phyloP scores from a whole-genome alignment of 257 asterid species.

The Orobanche coerulescens region DNA sequence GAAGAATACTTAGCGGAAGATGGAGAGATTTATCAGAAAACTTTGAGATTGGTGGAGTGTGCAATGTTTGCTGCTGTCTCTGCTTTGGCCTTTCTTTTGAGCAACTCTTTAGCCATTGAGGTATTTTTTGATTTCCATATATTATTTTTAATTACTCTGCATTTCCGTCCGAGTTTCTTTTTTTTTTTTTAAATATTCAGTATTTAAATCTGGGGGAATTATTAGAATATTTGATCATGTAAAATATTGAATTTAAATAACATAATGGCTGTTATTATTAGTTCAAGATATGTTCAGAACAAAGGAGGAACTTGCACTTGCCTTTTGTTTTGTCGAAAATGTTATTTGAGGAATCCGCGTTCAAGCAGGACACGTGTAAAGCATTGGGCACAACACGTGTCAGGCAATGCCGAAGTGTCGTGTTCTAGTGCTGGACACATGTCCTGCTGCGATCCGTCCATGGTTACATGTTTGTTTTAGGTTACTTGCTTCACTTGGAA shows the following conservation, averaged over 20 bases:
- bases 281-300: too few species aligned
- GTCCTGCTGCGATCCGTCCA: too few species aligned
- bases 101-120: slow-evolving; percentile 93
- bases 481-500: too few species aligned
- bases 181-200: not conserved
- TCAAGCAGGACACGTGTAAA: too few species aligned
- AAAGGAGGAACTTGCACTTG: too few species aligned
- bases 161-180: not conserved
- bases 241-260: not conserved
- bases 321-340: too few species aligned
- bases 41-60: slow-evolving; percentile 80
- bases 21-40: slow-evolving; percentile 80
- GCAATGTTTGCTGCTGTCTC: slow-evolving; percentile 98
- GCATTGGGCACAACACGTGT: too few species aligned
- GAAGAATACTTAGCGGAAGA: slow-evolving; percentile 76
- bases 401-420: too few species aligned
- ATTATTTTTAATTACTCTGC: not conserved
- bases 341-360: too few species aligned
- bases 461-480: too few species aligned
- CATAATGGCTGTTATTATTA: not conserved
- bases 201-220: not conserved
- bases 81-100: slow-evolving; percentile 82
- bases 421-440: too few species aligned
- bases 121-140: slow-evolving; percentile 34
- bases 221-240: not conserved